Evolutionary conservation across 352 stramenopile species (phyloP), one percentile per base, ranked within the genome.

Genomic region (Pythium grandisporangium): DNA sequence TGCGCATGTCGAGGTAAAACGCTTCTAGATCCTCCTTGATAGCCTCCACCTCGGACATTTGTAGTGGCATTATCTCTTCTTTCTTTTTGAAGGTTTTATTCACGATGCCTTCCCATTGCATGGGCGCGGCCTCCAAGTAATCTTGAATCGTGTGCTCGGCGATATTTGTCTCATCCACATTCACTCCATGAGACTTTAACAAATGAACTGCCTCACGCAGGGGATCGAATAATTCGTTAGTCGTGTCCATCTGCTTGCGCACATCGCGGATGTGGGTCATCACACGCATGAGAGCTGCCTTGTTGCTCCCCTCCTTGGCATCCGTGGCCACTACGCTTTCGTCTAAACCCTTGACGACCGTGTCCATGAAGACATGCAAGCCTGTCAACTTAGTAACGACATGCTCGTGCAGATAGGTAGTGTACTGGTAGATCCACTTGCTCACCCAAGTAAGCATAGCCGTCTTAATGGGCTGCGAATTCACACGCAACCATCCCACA

Each of bases 21-120:
- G 88, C 69, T 53, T 98, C 92, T 0, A 98, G 63, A 17, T 97
- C 86, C 30, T 87, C 62, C 48, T 97, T 97, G 48, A 98, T 95
- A 20, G 74, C 78, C 46, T 97, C 87, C 11, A 97, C 89, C 45
- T 97, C 91, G 13, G 88, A 70, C 78, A 98, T 98, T 69, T 99
- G 95, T 32, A 98, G 72, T 5, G 93, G 93, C 66, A 98, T 80
- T 47, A 99, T 98, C 53, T 98, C 91, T 63, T 99, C 95, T 48
- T 98, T 98, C 57, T 98, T 98, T 55, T 96, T 96, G 61, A 98
- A 98, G 16, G 93, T 98, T 57, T 97, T 97, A 62, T 98, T 98
- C 22, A 98, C 89, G n/a, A 98, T 95, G 5, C 73, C 90, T 52
- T 98, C 95, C 95, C 95, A 99, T 42, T 96, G 85, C 70, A 98